Evolutionary conservation across 1,284 basidiomycete species (phyloP), one percentile per base, ranked within the genome.

Genomic region (Bothia castanella): DNA sequence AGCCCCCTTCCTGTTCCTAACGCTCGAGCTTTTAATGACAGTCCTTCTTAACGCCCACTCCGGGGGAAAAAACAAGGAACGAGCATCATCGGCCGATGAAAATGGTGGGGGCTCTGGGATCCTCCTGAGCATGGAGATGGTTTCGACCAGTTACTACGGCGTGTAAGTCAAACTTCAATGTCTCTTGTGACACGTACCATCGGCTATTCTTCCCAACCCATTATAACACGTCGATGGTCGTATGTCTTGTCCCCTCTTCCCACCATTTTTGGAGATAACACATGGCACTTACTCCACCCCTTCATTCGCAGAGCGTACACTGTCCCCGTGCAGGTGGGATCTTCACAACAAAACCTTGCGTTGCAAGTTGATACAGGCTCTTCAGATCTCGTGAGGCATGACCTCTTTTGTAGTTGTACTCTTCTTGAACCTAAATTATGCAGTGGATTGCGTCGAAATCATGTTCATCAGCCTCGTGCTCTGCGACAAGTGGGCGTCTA

Each of bases 311-410:
- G 85, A 16, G 73, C 79, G 3, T 88, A 89, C 60, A 81, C 79
- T 5, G 63, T 85, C 25, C 73, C 80, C 9, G 67, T 85, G 8
- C 66, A 60, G 21, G 67, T 87, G 17, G 85, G 86, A 16, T 57
- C 58, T 20, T 61, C 60, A 7, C 64, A 61, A 20, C 80, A 83
- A 53, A 73, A 74, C 20, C 66, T 83, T 30, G 78, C 74, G 4
- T 67, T 89, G 2, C 84, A 87, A 58, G 75, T 89, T 30, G 87
- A 89, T 58, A 86, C 83, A 0, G 87, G 87, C 31, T 89, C 86
- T 1, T 85, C 85, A 0, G 87, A 89, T 66, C 72, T 89, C 23
- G 85, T 86, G 50, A 57, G 82, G 70, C 34, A 39, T 27, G 35
- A 42, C 16, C 51, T 55, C 30, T 20, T 54, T 29, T 48, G 32